Base-by-base conservation (phyloP, 2,329 filamentous ascomycete genomes). In the Eutypa lata region DNA sequence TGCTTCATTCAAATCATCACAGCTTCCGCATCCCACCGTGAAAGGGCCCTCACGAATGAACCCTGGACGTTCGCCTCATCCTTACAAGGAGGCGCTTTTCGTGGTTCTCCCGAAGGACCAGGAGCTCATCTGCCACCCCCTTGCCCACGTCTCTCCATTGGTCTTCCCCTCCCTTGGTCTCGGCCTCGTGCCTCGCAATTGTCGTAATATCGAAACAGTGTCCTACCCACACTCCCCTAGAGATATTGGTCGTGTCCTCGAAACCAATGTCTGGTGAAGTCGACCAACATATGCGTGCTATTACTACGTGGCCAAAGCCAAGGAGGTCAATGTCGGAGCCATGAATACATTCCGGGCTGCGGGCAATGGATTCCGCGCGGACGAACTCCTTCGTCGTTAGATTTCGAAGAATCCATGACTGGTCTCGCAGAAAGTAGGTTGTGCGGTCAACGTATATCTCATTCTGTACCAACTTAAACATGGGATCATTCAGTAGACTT, bases 381-480 rank as follows among this genome's bases (percentile, higher is more conserved):
- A 71, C 64, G 22, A 65, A 68, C 43, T 69, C 59, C 33, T 64
- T 63, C 5, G 59, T 68, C 2, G 66, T 68, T 44, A 69, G 24
- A 52, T 70, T 70, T 35, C 68, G 61, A 24, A 71, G 57, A 48
- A 69, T 56, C 66, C 64, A 70, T 5, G 45, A 55, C 49, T 67
- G 57, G 45, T 65, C 57, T n/a, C 38, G 44, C 6, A 62, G 65
- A 50, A 61, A 65, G 54, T 66, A 67, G 35, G 47, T 54, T 45
- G 28, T 31, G n/a, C n/a, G n/a, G n/a, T n/a, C n/a, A n/a, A n/a
- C n/a, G n/a, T n/a, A n/a, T n/a, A n/a, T n/a, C n/a, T n/a, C n/a
- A n/a, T n/a, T n/a, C 45, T 53, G 48, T 16, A 51, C 55, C 16
- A 49, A 44, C 13, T 57, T 53, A 31, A 40, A 26, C 22, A 3